Percentiles rank a stretch among this genome's conserved stretches.
Evolutionary conservation across 2,329 filamentous ascomycete genomes (phyloP).

Genomic region (Verticillium klebahnii): DNA sequence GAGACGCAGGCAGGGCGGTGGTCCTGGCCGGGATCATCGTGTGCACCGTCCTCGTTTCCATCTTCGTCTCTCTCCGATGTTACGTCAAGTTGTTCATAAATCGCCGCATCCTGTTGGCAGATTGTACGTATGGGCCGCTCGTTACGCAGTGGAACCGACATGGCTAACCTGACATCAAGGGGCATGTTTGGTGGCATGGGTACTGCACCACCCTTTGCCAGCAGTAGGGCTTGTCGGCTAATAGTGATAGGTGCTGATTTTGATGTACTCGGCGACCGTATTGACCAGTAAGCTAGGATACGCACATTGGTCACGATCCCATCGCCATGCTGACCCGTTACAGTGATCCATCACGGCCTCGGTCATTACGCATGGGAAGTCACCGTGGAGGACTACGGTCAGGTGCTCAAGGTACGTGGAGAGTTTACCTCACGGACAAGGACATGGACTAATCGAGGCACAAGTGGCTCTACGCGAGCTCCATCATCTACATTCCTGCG

Average conservation of each 20-base stretch:
- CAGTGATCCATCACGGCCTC: constrained; percentile 18
- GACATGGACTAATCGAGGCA: neutral
- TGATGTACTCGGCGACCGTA: constrained; percentile 4
- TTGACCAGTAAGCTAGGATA: constrained; percentile 5
- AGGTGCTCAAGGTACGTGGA: constrained; percentile 11
- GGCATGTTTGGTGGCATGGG: constrained; percentile 8
- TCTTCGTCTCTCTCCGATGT: constrained; percentile 12
- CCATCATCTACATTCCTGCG: constrained; percentile 22
- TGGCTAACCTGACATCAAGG: constrained; percentile 1
- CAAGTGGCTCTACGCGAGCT: constrained; percentile 22
- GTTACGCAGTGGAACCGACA: no score
- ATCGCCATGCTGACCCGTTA: constrained; percentile 4
- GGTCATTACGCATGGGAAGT: constrained; percentile 19
- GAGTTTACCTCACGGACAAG: neutral
- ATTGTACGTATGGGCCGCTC: neutral
- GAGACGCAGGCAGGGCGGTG: constrained; percentile 8
- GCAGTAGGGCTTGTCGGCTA: no score
- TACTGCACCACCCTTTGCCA: neutral
- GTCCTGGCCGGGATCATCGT: constrained; percentile 11
- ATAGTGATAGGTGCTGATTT: neutral
- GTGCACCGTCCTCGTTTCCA: constrained; percentile 9
- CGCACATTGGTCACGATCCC: neutral
- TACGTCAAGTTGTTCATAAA: constrained; percentile 12
- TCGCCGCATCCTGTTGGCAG: neutral
- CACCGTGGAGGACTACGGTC: constrained; percentile 8